Conservation (phyloP, 2,329 filamentous ascomycete genomes). For the Nigrospora sphaerica region DNA sequence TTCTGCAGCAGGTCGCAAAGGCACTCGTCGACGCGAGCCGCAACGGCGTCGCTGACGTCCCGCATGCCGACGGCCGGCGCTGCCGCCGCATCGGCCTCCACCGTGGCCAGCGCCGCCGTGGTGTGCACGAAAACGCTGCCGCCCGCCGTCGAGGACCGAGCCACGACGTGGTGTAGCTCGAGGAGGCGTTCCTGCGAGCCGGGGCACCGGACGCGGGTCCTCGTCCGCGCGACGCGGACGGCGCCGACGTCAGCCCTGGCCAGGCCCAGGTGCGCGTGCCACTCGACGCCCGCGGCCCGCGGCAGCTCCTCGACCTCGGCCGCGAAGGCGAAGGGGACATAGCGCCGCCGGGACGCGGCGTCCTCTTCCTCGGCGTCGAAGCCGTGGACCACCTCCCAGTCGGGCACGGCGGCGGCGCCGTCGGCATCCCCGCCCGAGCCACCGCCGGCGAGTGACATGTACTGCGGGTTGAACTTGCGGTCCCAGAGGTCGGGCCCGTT, state of each 20-base stretch:
- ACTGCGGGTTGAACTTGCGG: slow-evolving; percentile 48
- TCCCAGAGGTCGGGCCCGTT: slow-evolving; percentile 62
- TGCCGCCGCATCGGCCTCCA: too few species aligned
- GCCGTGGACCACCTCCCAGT: slow-evolving; percentile 37
- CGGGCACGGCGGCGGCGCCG: slow-evolving; percentile 34
- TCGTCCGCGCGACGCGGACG: slow-evolving; percentile 9
- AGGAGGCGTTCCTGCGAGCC: background rate
- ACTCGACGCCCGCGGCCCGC: slow-evolving; percentile 69
- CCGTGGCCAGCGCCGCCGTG: background rate
- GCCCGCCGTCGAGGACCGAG: slow-evolving; percentile 4
- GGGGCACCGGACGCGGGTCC: background rate
- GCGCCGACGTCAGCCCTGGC: slow-evolving; percentile 21
- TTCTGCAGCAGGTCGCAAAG: background rate
- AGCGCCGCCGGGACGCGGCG: slow-evolving; percentile 17
- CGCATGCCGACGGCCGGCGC: too few species aligned
- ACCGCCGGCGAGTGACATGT: slow-evolving; percentile 30
- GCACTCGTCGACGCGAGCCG: too few species aligned
- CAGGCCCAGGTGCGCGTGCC: slow-evolving; percentile 65
- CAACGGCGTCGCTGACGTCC: too few species aligned
- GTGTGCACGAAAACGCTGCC: background rate
- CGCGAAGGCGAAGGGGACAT: slow-evolving; percentile 62
- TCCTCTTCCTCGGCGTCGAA: slow-evolving; percentile 21
- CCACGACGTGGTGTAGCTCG: slow-evolving; percentile 16
- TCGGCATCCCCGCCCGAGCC: slow-evolving; percentile 14
- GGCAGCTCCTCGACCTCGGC: slow-evolving; percentile 74